These are phyloP conservation scores for Paramecium pentaurelia DNA, from an alignment of 73 alveolate species.

Conservation along the genomic window DNA sequence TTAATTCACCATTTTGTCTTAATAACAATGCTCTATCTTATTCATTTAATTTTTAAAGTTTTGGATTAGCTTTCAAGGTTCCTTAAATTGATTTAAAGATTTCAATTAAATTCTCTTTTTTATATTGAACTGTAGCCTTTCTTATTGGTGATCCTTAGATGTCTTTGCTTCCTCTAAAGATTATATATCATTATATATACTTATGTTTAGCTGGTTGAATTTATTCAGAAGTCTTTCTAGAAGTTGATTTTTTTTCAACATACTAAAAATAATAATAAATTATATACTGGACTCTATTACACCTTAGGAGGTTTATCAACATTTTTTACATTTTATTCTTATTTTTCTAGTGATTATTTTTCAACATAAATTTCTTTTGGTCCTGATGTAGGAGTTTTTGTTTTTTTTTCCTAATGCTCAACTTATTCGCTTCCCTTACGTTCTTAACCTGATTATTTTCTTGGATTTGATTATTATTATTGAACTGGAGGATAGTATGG, in stretches of 20 bases:
- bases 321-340: neutral
- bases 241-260: conserved; percentile 11
- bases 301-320: neutral
- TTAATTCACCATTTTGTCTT: neutral
- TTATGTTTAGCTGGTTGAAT: conserved; percentile 2
- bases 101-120: neutral
- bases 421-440: neutral
- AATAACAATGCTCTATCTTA: neutral
- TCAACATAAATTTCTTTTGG: conserved; percentile 2
- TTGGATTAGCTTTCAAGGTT: neutral
- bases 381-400: neutral
- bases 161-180: neutral
- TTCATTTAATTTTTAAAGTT: neutral
- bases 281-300: conserved; percentile 1
- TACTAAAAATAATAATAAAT: neutral
- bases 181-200: neutral
- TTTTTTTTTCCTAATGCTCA: neutral
- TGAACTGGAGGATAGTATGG: conserved; percentile 36
- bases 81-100: neutral
- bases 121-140: neutral
- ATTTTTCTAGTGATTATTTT: neutral
- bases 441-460: conserved; percentile 8
- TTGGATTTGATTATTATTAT: neutral
- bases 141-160: neutral
- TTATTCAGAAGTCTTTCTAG: conserved; percentile 14